Conservation (phyloP, 306 rosid species). For the Rosa lucieae region DNA sequence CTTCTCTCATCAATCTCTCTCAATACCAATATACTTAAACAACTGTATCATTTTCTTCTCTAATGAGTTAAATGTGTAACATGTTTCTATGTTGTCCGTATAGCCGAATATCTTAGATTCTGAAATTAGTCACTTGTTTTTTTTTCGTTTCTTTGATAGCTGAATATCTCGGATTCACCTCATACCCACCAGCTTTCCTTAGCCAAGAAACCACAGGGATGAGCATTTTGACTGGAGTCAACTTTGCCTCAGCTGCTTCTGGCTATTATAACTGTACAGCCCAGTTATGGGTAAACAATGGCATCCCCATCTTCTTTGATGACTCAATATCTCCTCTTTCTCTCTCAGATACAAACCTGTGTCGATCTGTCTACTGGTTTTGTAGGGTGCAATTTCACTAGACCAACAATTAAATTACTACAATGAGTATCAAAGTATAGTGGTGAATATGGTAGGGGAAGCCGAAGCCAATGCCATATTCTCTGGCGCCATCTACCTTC, state of each 20-base stretch:
- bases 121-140: background rate
- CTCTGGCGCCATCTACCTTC: conserved; percentile 51
- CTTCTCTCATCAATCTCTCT: no score
- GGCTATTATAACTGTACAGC: conserved; percentile 50
- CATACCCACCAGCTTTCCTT: conserved; percentile 57
- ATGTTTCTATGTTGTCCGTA: background rate
- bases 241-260: conserved; percentile 66
- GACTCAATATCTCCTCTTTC: background rate
- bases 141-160: conserved; percentile 31
- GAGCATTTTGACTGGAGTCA: conserved; percentile 51
- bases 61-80: conserved; percentile 1
- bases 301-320: background rate
- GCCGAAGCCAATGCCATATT: conserved; percentile 41
- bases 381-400: conserved; percentile 43
- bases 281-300: conserved; percentile 34
- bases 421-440: conserved; percentile 44
- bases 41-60: background rate
- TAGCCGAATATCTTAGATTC: background rate
- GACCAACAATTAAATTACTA: conserved; percentile 50
- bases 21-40: no score
- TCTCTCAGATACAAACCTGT: no score
- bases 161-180: conserved; percentile 56
- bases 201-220: conserved; percentile 53
- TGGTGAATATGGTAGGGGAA: conserved; percentile 46
- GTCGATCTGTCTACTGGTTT: conserved; percentile 9